Percentiles rank a stretch among this genome's conserved stretches.
These are phyloP conservation scores for thale cress (Arabidopsis thaliana) DNA, from an alignment of 345 rosid species.

Conservation along the genomic window DNA sequence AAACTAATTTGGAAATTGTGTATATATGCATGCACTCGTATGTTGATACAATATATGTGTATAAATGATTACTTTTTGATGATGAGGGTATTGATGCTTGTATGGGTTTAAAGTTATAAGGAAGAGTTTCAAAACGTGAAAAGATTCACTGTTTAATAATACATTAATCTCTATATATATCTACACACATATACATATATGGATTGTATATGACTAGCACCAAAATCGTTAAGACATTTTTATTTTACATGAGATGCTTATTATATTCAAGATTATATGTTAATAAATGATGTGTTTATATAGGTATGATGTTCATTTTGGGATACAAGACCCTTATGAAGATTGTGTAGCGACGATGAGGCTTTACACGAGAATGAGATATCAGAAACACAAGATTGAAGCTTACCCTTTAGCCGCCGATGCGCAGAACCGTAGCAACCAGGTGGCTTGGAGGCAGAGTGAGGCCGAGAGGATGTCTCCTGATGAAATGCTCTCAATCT, in stretches of 20 bases:
- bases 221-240: neutral
- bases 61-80: neutral
- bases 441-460: constrained; percentile 75
- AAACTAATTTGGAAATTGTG: neutral
- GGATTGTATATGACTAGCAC: neutral
- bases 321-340: constrained; percentile 81
- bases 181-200: neutral
- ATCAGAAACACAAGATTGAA: constrained; percentile 64
- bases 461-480: constrained; percentile 90
- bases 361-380: constrained; percentile 87
- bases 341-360: constrained; percentile 93
- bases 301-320: constrained; percentile 81
- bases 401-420: constrained; percentile 71
- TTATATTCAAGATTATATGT: neutral
- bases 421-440: constrained; percentile 76
- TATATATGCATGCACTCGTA: constrained; percentile 5
- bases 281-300: constrained; percentile 6
- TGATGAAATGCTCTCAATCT: constrained; percentile 64
- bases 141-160: constrained; percentile 24
- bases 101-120: constrained; percentile 35
- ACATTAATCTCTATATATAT: neutral
- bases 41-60: neutral
- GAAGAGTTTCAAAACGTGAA: constrained; percentile 26
- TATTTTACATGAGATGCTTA: neutral
- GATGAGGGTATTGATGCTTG: constrained; percentile 35